These are phyloP conservation scores for Hygrophila difformis DNA, from an alignment of 257 asterid species.

Conservation along the genomic window DNA sequence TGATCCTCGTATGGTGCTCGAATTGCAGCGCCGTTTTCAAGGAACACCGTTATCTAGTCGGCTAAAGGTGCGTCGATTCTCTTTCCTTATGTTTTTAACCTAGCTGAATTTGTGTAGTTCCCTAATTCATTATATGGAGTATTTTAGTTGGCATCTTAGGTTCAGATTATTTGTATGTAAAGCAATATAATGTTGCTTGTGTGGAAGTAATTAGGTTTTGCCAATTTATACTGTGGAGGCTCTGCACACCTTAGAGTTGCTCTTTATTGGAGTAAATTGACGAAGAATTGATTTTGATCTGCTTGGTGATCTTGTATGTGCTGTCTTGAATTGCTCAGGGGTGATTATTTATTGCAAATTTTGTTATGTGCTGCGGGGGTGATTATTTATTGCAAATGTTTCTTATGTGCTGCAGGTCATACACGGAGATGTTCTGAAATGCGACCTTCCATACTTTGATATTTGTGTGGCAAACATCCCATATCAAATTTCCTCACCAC, in stretches of 20 bases:
- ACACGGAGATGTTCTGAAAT: conserved; percentile 87
- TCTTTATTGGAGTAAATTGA: too few species aligned
- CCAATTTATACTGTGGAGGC: background rate
- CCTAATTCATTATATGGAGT: too few species aligned
- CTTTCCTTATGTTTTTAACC: too few species aligned
- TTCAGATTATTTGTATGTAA: background rate
- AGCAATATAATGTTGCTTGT: background rate
- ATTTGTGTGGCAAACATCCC: conserved; percentile 96
- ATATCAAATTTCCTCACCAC: conserved; percentile 92
- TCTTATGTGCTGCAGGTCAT: conserved; percentile 40
- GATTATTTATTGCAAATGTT: background rate
- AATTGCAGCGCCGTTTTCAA: conserved; percentile 81
- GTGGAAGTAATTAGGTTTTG: background rate
- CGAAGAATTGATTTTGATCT: too few species aligned
- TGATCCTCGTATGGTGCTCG: conserved; percentile 97
- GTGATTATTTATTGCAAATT: too few species aligned
- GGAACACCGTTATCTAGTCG: conserved; percentile 71
- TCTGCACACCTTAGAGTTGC: too few species aligned
- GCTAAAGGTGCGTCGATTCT: conserved; percentile 30
- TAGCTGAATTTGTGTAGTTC: too few species aligned
- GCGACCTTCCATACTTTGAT: conserved; percentile 91
- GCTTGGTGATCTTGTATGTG: too few species aligned
- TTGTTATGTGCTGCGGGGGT: too few species aligned
- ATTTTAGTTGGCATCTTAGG: background rate
- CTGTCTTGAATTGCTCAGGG: too few species aligned